Percentiles rank a stretch among this genome's conserved stretches.
Evolutionary conservation across 306 rosid species (phyloP).

Genomic region (barrel medic (Medicago truncatula)): MtrunA17r5.0-ANR NC_053045.1:63474001-63474500

Average conservation of each 20-base stretch:
- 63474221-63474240: conserved; percentile 92
- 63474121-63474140: not conserved
- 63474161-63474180: conserved; percentile 88
- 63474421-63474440: conserved; percentile 29
- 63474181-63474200: conserved; percentile 88
- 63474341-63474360: conserved; percentile 80
- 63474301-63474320: conserved; percentile 83
- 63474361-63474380: conserved; percentile 33
- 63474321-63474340: conserved; percentile 83
- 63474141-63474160: conserved; percentile 65
- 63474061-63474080: conserved; percentile 44
- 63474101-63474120: not conserved
- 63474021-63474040: conserved; percentile 90
- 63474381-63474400: not conserved
- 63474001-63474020: conserved; percentile 72
- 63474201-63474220: conserved; percentile 97
- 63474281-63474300: conserved; percentile 83
- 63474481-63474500: conserved; percentile 41
- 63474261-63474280: conserved; percentile 74
- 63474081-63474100: not conserved
- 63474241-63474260: conserved; percentile 96
- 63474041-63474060: conserved; percentile 85
- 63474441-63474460: conserved; percentile 15
- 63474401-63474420: conserved; percentile 72
- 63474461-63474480: conserved; percentile 7